Evolutionary conservation across 148 eudicot genomes (phyloP), one percentile per base, ranked within the genome.

Genomic region (Fallopia convolvulus): DNA sequence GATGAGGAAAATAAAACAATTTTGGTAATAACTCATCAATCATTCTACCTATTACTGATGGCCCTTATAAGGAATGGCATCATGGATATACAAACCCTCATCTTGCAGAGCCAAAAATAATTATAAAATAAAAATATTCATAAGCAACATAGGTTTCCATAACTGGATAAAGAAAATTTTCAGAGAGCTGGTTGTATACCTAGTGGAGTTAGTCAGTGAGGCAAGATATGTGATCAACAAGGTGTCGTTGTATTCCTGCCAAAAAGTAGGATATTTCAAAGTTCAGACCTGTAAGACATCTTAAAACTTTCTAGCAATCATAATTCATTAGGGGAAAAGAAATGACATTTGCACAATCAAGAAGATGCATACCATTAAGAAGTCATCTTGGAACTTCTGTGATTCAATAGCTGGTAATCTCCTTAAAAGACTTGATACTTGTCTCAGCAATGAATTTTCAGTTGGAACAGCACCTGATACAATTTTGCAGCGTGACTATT

Each of bases 381-480:
- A 92, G 79, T 90, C 94, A 83, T 94, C 97, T 88, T 88, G 96
- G 84, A 94, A 94, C 82, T 90, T 92, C 66, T 77, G 85, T 8
- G 97, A 92, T 74, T 92, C 97, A 78, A 90, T 90, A 26, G 97
- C 92, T n/a, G 99, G 99, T 76, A 94, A 84, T 86, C 99, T 90
- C 88, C 99, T 88, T 79, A 94, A 71, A 41, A 94, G 92, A 84
- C 99, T 94, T 76, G 96, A 94, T 39, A 92, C 97, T 85, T 94
- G 99, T 77, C 99, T 89, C 72, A 94, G 88, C 84, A 94, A 82
- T 13, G 97, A 78, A 60, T 82, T 82, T 78, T 81, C 93, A 71
- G 82, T 84, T 68, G 93, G 90, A 76, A 88, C 80, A 10, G 89
- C 91, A 79, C 99, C 99, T 94, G 85, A 63, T 85, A 72, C 53